Base-by-base conservation (phyloP, 202 grass and related monocot genomes). In the Digitaria exilis region DNA sequence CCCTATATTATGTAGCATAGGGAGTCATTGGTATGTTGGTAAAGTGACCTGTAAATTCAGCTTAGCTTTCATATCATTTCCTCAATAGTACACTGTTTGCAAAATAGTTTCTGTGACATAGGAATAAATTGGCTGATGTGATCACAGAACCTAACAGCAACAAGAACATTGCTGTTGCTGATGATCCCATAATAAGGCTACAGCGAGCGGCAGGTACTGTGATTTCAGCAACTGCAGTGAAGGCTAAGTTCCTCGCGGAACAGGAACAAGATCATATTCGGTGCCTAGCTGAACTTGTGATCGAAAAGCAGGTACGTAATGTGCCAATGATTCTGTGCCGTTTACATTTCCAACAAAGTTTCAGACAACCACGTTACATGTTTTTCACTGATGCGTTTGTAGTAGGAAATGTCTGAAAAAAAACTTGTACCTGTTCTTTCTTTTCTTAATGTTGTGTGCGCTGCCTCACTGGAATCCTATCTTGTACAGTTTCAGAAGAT, bases 171-270 rank as follows among this genome's bases (percentile, higher is more conserved):
- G 75, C 73, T 30, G 30, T 35, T 3, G 29, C 16, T 81, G 79
- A 60, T 79, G 55, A 88, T 74, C 81, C 73, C 25, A 9, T 91
- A 61, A 50, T 43, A 31, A 93, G 88, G 70, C 86, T 96, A 63
- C 86, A 91, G 75, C 76, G 86, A 75, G 90, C 93, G 35, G 93
- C 93, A 19, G 58, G 65, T 24, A 96, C 88, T 81, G 71, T 65
- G 31, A 76, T 97, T 75, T 84, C 94, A 74, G 86, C 94, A 73
- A 87, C 91, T 86, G 78, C 88, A 30, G 91, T 97, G 35, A 97
- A 97, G 65, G 82, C 94, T 77, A 91, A 91, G 78, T 83, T 91
- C 57, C 88, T 96, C 31, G 94, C 78, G 4, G 79, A 88, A 54
- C 84, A 86, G 63, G 94, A 96, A 67, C 86, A 96, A 71, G 71